Conservation (phyloP, 768 basidiomycete species). For the Leucocoprinus birnbaumii region DNA sequence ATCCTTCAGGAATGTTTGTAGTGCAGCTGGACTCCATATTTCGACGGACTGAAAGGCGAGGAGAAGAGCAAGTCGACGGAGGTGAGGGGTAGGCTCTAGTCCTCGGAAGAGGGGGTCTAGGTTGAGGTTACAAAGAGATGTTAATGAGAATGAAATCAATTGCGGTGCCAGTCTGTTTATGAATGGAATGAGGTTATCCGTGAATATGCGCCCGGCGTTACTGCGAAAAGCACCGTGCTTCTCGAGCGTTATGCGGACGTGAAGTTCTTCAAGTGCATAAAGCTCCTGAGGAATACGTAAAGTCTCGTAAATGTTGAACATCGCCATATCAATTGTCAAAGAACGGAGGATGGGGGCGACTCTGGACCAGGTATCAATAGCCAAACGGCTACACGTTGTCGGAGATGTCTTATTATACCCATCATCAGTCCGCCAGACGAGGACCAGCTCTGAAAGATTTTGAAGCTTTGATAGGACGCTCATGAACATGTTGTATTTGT, state of each 20-base stretch:
- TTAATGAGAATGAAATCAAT: neutral
- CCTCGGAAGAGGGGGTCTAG: neutral
- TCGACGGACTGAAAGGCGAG: conserved; percentile 3
- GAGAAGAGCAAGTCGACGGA: neutral
- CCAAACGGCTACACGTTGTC: neutral
- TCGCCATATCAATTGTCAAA: neutral
- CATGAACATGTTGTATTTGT: neutral
- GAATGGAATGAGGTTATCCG: neutral
- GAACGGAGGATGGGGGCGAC: neutral
- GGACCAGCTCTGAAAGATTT: neutral
- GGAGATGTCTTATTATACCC: conserved; percentile 3
- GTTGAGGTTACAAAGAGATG: conserved; percentile 1
- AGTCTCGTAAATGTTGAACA: conserved; percentile 1
- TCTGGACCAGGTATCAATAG: neutral
- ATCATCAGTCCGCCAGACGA: neutral
- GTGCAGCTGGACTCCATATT: neutral
- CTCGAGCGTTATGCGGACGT: neutral
- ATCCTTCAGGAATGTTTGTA: conserved; percentile 3
- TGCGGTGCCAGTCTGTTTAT: neutral
- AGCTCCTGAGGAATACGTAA: neutral
- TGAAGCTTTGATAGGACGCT: neutral
- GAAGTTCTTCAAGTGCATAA: neutral
- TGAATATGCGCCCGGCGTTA: neutral
- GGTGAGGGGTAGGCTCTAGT: conserved; percentile 1
- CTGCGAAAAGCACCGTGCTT: neutral